Percentiles rank a stretch among this genome's conserved stretches.
phyloP scores from a whole-genome alignment of 192 early-diverging fungal genomes.

The Helicostylum pulchrum region DNA sequence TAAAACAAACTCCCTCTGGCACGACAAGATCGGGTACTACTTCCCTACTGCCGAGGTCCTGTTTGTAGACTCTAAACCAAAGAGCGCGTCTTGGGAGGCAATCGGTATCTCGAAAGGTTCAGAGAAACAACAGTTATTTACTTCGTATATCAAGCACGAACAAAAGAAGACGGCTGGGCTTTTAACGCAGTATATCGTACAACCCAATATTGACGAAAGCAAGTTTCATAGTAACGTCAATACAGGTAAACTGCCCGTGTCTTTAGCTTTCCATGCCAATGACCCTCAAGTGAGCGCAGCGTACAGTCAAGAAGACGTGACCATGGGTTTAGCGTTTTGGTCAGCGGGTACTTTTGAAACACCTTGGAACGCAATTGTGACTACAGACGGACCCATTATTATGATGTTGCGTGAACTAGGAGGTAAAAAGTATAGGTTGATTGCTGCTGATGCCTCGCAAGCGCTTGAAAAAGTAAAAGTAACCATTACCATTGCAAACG shows the following conservation, averaged over 20 bases:
- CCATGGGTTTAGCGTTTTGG: constrained; percentile 16
- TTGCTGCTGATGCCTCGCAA: constrained; percentile 23
- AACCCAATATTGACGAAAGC: neutral
- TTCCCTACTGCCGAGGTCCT: constrained; percentile 8
- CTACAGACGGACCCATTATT: constrained; percentile 9
- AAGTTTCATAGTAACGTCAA: constrained; percentile 2
- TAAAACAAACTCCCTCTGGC: constrained; percentile 15
- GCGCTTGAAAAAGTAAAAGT: constrained; percentile 3
- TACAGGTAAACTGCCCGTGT: neutral
- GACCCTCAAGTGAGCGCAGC: neutral
- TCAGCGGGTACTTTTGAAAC: constrained; percentile 1
- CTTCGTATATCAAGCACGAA: constrained; percentile 6
- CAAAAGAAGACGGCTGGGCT: neutral
- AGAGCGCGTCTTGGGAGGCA: constrained; percentile 16
- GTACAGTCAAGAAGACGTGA: neutral
- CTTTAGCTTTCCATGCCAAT: neutral
- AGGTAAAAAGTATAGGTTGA: neutral
- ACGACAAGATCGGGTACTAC: constrained; percentile 26
- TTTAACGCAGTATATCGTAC: constrained; percentile 8
- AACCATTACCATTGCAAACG: neutral
- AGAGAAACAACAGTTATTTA: constrained; percentile 18
- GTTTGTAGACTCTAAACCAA: constrained; percentile 6
- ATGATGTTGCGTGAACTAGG: constrained; percentile 9
- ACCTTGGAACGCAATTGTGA: neutral
- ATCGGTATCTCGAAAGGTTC: constrained; percentile 16